Base-by-base conservation (phyloP, 768 basidiomycete genomes). In the Suillus sp. region DNA sequence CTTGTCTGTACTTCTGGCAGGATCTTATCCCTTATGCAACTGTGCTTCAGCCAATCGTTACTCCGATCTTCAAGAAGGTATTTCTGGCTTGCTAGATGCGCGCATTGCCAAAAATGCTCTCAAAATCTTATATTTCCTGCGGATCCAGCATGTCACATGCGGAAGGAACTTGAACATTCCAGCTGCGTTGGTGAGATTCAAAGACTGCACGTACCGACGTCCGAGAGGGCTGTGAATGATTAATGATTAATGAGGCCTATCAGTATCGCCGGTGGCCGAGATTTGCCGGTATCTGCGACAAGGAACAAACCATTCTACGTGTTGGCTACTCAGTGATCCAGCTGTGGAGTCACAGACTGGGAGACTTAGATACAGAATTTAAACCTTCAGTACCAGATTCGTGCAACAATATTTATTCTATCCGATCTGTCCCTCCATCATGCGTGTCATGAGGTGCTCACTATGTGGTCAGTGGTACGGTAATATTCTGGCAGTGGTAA, bases 171-270 rank as follows among this genome's bases (percentile, higher is more conserved):
- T 37, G 16, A 72, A 54, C 70, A 62, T 34, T 65, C 40, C 3
- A 69, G 62, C 20, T 66, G 42, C 13, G 51, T 58, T 9, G 62
- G 59, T 2, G 71, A 53, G 62, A 32, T 69, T 62, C 2, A 66
- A 59, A 27, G 74, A 72, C 62, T 72, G 60, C 35, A 62, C 57
- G 59, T 75, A 56, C 65, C 71, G 32, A 74, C 66, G 50, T 74
- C 70, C 34, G 62, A 56, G 20, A 67, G 51, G 18, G 68, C 61
- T 4, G 74, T 73, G 62, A 67, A 67, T 1, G 71, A 70, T 43
- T n/a, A n/a, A n/a, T n/a, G n/a, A n/a, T n/a, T 42, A 22, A 10
- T n/a, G 9, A 22, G 10, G 11, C 67, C 53, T 45, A 10, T 63
- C 61, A 53, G 62, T 68, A 20, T 71, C 66, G 10, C 74, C 72